These are phyloP conservation scores for Epicoccum nigrum DNA, from an alignment of 2,329 filamentous ascomycete species.

Conservation along the genomic window DNA sequence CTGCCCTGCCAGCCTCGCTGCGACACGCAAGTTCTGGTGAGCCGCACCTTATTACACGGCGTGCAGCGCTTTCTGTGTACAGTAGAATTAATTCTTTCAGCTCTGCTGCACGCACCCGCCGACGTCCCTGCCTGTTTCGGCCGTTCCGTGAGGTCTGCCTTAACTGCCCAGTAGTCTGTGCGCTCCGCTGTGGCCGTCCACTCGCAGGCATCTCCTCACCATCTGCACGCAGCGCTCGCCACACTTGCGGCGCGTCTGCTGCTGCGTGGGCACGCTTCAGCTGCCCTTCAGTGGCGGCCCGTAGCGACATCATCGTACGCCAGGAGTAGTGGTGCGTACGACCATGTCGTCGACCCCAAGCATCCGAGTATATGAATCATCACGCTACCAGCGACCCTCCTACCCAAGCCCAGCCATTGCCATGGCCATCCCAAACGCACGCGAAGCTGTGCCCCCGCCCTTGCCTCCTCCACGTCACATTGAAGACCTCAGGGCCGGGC, in stretches of 20 bases:
- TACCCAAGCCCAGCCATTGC: conserved; percentile 52
- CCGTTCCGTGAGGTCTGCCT: conserved; percentile 20
- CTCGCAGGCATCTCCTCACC: conserved; percentile 20
- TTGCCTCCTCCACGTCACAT: conserved; percentile 68
- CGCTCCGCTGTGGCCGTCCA: conserved; percentile 19
- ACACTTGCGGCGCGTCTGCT: conserved; percentile 33
- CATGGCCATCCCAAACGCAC: conserved; percentile 68
- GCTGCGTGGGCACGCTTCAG: conserved; percentile 40
- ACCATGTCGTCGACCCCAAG: conserved; percentile 48
- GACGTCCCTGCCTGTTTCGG: conserved; percentile 34
- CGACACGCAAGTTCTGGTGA: too few relatives aligned
- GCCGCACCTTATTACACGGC: conserved; percentile 18
- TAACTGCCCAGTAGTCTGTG: conserved; percentile 21
- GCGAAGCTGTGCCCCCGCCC: conserved; percentile 64
- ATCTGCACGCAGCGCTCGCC: conserved; percentile 33
- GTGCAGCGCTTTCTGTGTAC: too few relatives aligned
- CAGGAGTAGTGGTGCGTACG: conserved; percentile 25
- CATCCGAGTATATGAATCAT: conserved; percentile 52
- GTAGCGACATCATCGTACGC: conserved; percentile 24
- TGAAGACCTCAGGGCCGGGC: conserved; percentile 61
- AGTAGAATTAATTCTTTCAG: too few relatives aligned
- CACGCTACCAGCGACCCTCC: conserved; percentile 46
- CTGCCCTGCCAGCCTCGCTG: conserved; percentile 26
- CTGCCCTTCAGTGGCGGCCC: conserved; percentile 42
- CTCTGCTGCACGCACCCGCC: conserved; percentile 12